A percentile compares a stretch with the other conserved stretches of the same genome.
These are phyloP conservation scores for Ustilago loliicola DNA, from an alignment of 1,284 basidiomycete species.

Conservation along the genomic window DNA sequence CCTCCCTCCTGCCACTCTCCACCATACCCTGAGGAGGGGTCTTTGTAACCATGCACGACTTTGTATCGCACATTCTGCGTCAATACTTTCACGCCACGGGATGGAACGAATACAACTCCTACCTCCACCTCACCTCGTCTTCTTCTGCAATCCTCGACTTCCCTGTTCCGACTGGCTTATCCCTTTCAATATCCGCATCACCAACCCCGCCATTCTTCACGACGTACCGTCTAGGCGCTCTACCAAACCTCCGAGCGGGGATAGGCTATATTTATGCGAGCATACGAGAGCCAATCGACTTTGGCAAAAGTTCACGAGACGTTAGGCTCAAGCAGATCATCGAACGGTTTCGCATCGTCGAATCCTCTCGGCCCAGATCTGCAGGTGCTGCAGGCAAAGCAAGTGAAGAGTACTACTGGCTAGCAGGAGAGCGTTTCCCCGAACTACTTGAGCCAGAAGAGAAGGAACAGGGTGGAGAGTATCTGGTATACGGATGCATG, in stretches of 20 bases:
- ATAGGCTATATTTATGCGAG: slow-evolving; percentile 89
- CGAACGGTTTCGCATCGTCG: slow-evolving; percentile 80
- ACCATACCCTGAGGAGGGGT: not conserved
- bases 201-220: slow-evolving; percentile 87
- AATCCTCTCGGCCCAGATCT: slow-evolving; percentile 76
- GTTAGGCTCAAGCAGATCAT: slow-evolving; percentile 86
- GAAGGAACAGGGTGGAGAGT: slow-evolving; percentile 75
- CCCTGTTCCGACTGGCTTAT: slow-evolving; percentile 81
- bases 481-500: slow-evolving; percentile 89
- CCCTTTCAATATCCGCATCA: slow-evolving; percentile 86
- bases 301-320: slow-evolving; percentile 66
- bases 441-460: not conserved
- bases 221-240: slow-evolving; percentile 88
- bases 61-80: slow-evolving; percentile 81
- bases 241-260: slow-evolving; percentile 91
- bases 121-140: slow-evolving; percentile 87
- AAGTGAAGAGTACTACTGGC: slow-evolving; percentile 72
- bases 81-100: slow-evolving; percentile 90
- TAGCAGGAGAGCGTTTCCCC: slow-evolving; percentile 20
- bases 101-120: slow-evolving; percentile 96
- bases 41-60: slow-evolving; percentile 64
- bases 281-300: slow-evolving; percentile 72
- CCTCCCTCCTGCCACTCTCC: not conserved
- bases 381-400: slow-evolving; percentile 79
- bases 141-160: slow-evolving; percentile 83